Base-by-base conservation (phyloP, 257 asterid genomes). In the Salvia miltiorrhiza region DNA sequence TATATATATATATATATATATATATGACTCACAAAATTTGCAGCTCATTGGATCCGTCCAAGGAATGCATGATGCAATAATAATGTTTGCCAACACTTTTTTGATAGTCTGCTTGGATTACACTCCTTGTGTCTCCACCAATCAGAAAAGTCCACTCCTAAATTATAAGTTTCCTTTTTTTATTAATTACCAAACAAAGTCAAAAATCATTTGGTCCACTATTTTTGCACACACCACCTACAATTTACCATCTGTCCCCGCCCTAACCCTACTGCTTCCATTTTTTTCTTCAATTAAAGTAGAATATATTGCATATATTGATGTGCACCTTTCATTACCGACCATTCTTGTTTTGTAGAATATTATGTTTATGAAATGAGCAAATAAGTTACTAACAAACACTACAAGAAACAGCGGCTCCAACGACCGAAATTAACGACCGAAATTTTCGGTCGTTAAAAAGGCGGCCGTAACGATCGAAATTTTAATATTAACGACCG, bases 51-150 rank as follows among this genome's bases (percentile, higher is more conserved):
- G 78, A 73, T 68, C 62, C 69, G 47, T 68, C n/a, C 16, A 72
- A 39, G 65, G 67, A 53, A 58, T 40, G 69, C 48, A 10, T 60
- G 76, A 69, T 52, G 71, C 14, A 78, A 78, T 73, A 52, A 69
- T 75, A 60, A 66, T 70, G 75, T 76, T 68, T 19, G 72, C 70
- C 47, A 10, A 63, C 50, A 17, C 33, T 65, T 67, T 70, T 35
- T 71, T 52, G 2, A 30, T 60, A 69, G 65, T 76, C 58, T 66
- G 73, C 77, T 76, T 76, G 65, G 53, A 35, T 73, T 35, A 68
- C 74, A 80, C 81, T 80, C 78, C 52, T 67, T 33, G 24, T 16
- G 14, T 33, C 30, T 44, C 57, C 23, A 54, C 81, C 78, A 50
- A 72, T 72, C 72, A 49, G 5, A 57, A 1, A 17, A 28, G 13